These are phyloP conservation scores for Achaetomium macrosporum DNA, from an alignment of 2,329 filamentous ascomycete species.

Conservation along the genomic window DNA sequence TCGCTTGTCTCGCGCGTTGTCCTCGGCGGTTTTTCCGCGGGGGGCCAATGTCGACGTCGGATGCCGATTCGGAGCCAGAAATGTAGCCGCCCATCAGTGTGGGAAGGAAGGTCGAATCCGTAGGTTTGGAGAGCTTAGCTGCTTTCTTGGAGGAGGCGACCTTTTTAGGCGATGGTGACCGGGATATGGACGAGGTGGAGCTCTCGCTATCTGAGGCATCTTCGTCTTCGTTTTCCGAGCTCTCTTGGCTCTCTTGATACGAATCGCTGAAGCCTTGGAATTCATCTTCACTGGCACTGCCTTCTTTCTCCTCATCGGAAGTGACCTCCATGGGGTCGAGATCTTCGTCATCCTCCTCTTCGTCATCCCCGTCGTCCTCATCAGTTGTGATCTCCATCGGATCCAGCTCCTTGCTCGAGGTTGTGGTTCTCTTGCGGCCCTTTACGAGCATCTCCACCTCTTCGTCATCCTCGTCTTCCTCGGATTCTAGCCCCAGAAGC, in stretches of 20 bases:
- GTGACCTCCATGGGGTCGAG: constrained; percentile 24
- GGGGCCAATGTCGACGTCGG: constrained; percentile 58
- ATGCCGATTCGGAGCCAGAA: constrained; percentile 66
- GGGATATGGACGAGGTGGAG: constrained; percentile 10
- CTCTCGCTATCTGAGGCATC: constrained; percentile 13
- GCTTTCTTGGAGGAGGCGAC: constrained; percentile 20
- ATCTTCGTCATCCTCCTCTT: constrained; percentile 22
- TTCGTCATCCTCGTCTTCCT: constrained; percentile 24
- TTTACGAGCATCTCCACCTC: constrained; percentile 12
- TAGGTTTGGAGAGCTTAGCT: constrained; percentile 11
- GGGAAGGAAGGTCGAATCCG: constrained; percentile 61
- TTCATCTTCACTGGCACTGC: constrained; percentile 15
- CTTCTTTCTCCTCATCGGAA: constrained; percentile 30
- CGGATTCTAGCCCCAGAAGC: constrained; percentile 23
- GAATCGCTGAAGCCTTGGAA: constrained; percentile 31
- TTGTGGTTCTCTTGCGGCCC: constrained; percentile 26
- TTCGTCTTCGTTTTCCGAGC: constrained; percentile 20
- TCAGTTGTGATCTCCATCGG: constrained; percentile 26
- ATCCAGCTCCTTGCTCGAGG: constrained; percentile 27
- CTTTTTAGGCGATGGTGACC: constrained; percentile 17
- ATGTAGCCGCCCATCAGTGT: constrained; percentile 75
- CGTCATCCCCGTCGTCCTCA: constrained; percentile 16
- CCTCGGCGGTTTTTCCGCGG: constrained; percentile 68
- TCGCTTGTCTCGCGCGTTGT: constrained; percentile 69
- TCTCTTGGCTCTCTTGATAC: constrained; percentile 32